Base-by-base conservation (phyloP, 495 filamentous ascomycete species). In the Aspergillus bridgeri region DNA sequence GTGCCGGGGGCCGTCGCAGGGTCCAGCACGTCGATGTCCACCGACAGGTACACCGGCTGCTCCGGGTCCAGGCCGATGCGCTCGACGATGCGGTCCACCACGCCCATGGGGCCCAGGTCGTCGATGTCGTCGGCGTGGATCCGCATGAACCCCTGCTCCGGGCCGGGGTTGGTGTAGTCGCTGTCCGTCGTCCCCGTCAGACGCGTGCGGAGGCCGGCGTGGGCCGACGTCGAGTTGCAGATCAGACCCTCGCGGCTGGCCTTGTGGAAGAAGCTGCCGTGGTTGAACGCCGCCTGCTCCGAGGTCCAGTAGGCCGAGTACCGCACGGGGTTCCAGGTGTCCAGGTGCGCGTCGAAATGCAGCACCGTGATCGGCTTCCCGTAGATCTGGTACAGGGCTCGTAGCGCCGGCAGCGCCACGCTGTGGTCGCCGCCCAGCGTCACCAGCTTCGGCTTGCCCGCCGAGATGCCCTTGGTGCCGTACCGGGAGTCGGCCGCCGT, bases 181-280 rank as follows among this genome's bases (percentile, higher is more conserved):
- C 81, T 84, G 55, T 80, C 83, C 50, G 79, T 85, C 33, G 78
- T 74, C 7, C 89, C 89, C 0, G 83, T 84, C 22, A 94, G 72
- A 0, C 89, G 72, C 0, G 88, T 93, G 22, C 89, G 81, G 42
- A 94, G 77, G 1, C 90, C 89, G 2, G 88, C 90, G 67, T 94
- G 90, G 18, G 90, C 87, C 18, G 83, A 88, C 4, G 81, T 85
- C 19, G 71, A 68, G 61, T 90, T 88, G 33, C 81, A 74, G 46
- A 93, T 83, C 22, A 93, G 70, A 0, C 88, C 88, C 69, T 93
- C 90, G 22, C 83, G 81, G 48, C 82, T 83, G 3, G 90, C 90
- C 49, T 91, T 79, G 83, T 88, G 89, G 79, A 95, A 94, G 83
- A 93, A 92, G 48, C 79, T 86, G 4, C 90, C 90, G 69, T 95